phyloP scores from a whole-genome alignment of 345 rosid genomes.

The Passiflora organensis region DNA sequence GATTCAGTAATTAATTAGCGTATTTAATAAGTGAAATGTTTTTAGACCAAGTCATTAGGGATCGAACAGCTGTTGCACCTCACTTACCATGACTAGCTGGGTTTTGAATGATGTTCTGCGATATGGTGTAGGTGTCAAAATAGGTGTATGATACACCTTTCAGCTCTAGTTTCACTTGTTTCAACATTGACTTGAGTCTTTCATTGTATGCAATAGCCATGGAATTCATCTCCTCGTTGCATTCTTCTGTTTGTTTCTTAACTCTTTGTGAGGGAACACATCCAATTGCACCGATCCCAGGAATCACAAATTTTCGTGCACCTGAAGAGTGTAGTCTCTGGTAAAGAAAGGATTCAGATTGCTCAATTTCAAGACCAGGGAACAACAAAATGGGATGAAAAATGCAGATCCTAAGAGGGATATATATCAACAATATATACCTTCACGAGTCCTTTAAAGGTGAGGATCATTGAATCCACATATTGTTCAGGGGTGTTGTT shows the following conservation, averaged over 20 bases:
- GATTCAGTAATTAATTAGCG: neutral
- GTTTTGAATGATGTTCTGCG: conserved; percentile 35
- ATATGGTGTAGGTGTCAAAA: conserved; percentile 40
- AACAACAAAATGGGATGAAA: no score
- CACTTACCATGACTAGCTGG: conserved; percentile 46
- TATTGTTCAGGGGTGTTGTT: conserved; percentile 36
- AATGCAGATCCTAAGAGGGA: neutral
- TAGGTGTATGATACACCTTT: conserved; percentile 42
- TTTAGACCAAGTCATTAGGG: no score
- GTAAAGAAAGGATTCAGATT: neutral
- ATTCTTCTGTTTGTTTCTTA: conserved; percentile 34
- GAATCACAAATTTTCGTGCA: conserved; percentile 45
- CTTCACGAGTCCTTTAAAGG: conserved; percentile 53
- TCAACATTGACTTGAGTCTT: conserved; percentile 35
- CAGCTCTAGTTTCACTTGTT: conserved; percentile 33
- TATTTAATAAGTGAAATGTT: no score
- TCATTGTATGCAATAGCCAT: conserved; percentile 43
- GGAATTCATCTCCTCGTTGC: conserved; percentile 37
- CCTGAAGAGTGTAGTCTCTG: conserved; percentile 42
- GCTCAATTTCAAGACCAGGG: no score
- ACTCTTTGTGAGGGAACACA: conserved; percentile 48
- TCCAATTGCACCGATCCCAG: conserved; percentile 47
- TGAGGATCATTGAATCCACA: conserved; percentile 35
- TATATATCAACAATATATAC: conserved; percentile 20
- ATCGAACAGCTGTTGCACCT: no score